phyloP scores from a whole-genome alignment of 345 rosid genomes.

The Cardamine resedifolia region DNA sequence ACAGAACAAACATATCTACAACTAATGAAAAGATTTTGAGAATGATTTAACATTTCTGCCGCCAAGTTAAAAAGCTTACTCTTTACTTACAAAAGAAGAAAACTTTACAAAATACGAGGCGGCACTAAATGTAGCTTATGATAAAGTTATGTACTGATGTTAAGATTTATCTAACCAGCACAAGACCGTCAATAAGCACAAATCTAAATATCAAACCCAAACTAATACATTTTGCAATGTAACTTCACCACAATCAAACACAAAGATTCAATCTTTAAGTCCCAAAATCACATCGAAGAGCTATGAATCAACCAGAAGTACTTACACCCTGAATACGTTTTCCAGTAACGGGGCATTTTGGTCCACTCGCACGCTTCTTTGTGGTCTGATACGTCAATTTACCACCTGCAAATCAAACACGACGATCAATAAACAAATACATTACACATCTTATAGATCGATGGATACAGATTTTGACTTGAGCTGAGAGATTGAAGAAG shows the following conservation, averaged over 20 bases:
- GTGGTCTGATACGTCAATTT: conserved; percentile 87
- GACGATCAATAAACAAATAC: background rate
- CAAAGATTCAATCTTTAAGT: background rate
- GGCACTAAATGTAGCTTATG: conserved; percentile 52
- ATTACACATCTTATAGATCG: conserved; percentile 10
- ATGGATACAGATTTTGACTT: background rate
- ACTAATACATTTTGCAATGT: background rate
- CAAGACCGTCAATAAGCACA: conserved; percentile 59
- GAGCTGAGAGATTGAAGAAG: background rate
- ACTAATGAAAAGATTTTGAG: background rate
- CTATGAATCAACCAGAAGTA: background rate
- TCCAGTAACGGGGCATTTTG: conserved; percentile 88
- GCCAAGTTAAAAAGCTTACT: background rate
- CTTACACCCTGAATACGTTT: conserved; percentile 95
- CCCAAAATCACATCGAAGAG: background rate
- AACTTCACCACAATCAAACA: background rate
- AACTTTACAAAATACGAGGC: conserved; percentile 23
- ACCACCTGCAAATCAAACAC: conserved; percentile 54
- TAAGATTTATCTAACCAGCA: conserved; percentile 37
- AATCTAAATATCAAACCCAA: background rate
- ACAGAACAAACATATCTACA: background rate
- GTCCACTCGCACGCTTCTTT: conserved; percentile 84
- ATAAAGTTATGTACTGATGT: conserved; percentile 49
- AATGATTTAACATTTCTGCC: conserved; percentile 9
- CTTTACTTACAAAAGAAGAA: conserved; percentile 16